These are phyloP conservation scores for Pseudomonodictys pantanalensis DNA, from an alignment of 495 filamentous ascomycete genomes.

Conservation along the genomic window DNA sequence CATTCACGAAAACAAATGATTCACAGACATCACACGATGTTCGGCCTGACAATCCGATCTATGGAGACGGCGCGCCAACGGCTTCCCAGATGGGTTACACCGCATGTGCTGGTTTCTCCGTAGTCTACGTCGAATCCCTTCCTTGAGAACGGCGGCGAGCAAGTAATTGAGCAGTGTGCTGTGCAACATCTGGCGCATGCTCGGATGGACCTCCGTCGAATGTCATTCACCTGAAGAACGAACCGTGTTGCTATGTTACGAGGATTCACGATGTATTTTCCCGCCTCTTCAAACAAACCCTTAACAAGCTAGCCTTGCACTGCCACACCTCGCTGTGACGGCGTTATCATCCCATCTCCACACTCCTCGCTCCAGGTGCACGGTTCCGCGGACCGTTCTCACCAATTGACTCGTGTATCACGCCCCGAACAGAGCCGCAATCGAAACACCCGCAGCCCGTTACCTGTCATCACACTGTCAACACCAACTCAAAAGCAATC, in stretches of 20 bases:
- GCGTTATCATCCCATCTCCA: not conserved
- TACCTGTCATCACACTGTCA: constrained; percentile 19
- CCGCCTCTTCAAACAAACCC: no score
- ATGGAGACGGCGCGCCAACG: not conserved
- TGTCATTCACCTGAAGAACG: no score
- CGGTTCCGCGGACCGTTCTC: not conserved
- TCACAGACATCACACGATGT: not conserved
- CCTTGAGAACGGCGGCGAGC: not conserved
- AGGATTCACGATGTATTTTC: no score
- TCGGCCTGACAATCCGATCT: constrained; percentile 3
- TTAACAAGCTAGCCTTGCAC: not conserved
- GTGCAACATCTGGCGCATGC: no score
- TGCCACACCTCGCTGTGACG: not conserved
- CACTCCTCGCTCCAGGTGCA: not conserved
- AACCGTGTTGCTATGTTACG: no score
- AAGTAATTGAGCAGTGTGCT: not conserved
- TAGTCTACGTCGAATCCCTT: not conserved
- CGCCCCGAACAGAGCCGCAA: not conserved
- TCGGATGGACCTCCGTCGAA: no score
- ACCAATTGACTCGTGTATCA: constrained; percentile 9
- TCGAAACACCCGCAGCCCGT: constrained; percentile 19
- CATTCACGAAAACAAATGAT: constrained; percentile 4
- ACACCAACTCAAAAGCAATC: constrained; percentile 5
- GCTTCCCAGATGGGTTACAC: not conserved
- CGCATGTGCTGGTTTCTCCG: not conserved